phyloP scores from a whole-genome alignment of 2,329 filamentous ascomycete species.

The Pezicula neosporulosa region DNA sequence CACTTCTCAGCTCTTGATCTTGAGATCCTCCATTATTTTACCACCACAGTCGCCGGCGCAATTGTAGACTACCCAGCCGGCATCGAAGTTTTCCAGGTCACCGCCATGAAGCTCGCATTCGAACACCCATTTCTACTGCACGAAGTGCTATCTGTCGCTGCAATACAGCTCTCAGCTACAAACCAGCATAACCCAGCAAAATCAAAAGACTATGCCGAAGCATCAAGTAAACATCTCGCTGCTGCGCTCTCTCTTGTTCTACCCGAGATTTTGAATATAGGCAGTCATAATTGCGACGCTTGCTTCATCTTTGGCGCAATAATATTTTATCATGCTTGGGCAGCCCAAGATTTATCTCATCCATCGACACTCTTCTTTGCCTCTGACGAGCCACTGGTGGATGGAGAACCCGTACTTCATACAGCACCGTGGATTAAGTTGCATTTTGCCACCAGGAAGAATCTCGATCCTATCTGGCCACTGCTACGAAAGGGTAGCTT shows the following conservation, averaged over 20 bases:
- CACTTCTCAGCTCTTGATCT: constrained; percentile 30
- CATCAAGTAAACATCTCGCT: constrained; percentile 28
- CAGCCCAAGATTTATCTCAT: constrained; percentile 13
- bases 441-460: constrained; percentile 24
- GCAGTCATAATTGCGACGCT: constrained; percentile 28
- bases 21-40: constrained; percentile 40
- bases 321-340: constrained; percentile 32
- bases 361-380: constrained; percentile 17
- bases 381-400: constrained; percentile 21
- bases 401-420: constrained; percentile 20
- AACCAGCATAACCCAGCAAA: constrained; percentile 16
- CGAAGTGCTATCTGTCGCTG: constrained; percentile 30
- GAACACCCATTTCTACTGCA: constrained; percentile 32
- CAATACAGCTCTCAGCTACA: constrained; percentile 28
- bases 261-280: constrained; percentile 40
- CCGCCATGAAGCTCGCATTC: constrained; percentile 19
- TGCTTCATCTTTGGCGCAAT: constrained; percentile 28
- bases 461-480: constrained; percentile 16
- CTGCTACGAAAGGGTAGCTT: constrained; percentile 20
- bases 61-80: constrained; percentile 13
- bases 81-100: constrained; percentile 17
- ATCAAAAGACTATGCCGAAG: constrained; percentile 20
- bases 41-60: constrained; percentile 30
- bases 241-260: constrained; percentile 29
- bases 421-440: constrained; percentile 27